These are phyloP conservation scores for Alternaria alternata DNA, from an alignment of 2,329 filamentous ascomycete species.

Conservation along the genomic window DNA sequence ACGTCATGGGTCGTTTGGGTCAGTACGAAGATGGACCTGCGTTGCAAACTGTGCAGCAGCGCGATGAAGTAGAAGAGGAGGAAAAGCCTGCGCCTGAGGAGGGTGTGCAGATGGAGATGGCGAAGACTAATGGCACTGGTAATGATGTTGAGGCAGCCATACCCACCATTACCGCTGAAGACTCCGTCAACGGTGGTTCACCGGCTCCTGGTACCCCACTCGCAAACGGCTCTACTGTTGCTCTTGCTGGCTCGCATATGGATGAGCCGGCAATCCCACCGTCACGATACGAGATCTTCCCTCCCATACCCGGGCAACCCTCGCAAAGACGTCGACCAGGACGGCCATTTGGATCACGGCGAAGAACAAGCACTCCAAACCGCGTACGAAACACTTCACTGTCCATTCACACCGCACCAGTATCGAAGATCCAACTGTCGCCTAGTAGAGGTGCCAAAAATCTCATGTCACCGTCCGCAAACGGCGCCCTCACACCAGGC, in stretches of 20 bases:
- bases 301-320: conserved; percentile 65
- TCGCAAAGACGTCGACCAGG: conserved; percentile 46
- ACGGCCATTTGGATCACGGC: conserved; percentile 49
- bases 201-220: conserved; percentile 44
- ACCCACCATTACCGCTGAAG: conserved; percentile 36
- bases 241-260: conserved; percentile 41
- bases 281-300: conserved; percentile 80
- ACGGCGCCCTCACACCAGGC: conserved; percentile 43
- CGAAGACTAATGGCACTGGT: conserved; percentile 34
- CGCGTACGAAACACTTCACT: conserved; percentile 35
- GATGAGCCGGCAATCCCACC: conserved; percentile 65
- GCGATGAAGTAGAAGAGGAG: conserved; percentile 72
- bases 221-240: conserved; percentile 40
- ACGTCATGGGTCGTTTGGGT: conserved; percentile 88
- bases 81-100: conserved; percentile 54
- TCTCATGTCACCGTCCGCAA: conserved; percentile 36
- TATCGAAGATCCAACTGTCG: conserved; percentile 43
- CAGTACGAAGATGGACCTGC: conserved; percentile 84
- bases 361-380: conserved; percentile 48
- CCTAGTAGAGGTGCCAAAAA: conserved; percentile 40
- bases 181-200: conserved; percentile 41
- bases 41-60: conserved; percentile 84
- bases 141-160: conserved; percentile 26
- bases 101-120: conserved; percentile 51
- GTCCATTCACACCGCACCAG: conserved; percentile 42